Percentiles rank a stretch among this genome's conserved stretches.
phyloP scores from a whole-genome alignment of 148 eudicot genomes.

The Vaccinium macrocarpon region DNA sequence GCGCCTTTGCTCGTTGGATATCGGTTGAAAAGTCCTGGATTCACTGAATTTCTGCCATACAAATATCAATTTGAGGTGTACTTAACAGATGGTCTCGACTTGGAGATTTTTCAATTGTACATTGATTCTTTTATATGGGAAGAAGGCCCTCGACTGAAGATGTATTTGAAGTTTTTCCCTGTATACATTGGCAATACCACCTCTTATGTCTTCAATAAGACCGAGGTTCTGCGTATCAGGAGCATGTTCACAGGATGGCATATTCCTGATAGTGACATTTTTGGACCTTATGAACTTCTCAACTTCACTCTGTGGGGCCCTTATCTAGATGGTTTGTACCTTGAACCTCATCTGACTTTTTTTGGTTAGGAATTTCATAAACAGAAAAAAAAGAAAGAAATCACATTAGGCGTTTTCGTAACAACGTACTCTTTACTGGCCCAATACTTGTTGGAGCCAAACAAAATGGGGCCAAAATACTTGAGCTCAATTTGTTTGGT shows the following conservation, averaged over 20 bases:
- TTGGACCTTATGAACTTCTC: slow-evolving; percentile 95
- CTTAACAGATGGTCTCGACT: slow-evolving; percentile 44
- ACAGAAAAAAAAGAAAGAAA: background rate
- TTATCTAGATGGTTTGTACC: slow-evolving; percentile 37
- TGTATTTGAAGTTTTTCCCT: slow-evolving; percentile 79
- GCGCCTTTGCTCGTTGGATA: slow-evolving; percentile 73
- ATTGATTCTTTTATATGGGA: slow-evolving; percentile 78
- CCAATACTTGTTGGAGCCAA: slow-evolving; percentile 14
- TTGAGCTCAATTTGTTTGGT: background rate
- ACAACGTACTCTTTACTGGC: background rate
- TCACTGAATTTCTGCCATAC: slow-evolving; percentile 67
- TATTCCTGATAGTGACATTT: slow-evolving; percentile 57
- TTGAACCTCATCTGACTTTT: background rate
- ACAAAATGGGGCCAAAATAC: background rate
- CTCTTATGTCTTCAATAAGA: slow-evolving; percentile 40
- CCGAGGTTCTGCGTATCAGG: slow-evolving; percentile 59
- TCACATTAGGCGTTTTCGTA: background rate
- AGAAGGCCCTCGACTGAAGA: slow-evolving; percentile 81
- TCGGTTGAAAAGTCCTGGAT: slow-evolving; percentile 86
- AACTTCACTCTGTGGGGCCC: slow-evolving; percentile 78
- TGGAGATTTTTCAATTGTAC: slow-evolving; percentile 54
- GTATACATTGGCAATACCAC: slow-evolving; percentile 21
- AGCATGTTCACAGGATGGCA: slow-evolving; percentile 55
- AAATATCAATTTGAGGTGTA: slow-evolving; percentile 43
- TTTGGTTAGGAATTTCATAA: background rate